Percentiles rank a stretch among this genome's conserved stretches.
Evolutionary conservation across 164 flowering plant genomes (phyloP).

Genomic region (Houttuynia cordata): DNA sequence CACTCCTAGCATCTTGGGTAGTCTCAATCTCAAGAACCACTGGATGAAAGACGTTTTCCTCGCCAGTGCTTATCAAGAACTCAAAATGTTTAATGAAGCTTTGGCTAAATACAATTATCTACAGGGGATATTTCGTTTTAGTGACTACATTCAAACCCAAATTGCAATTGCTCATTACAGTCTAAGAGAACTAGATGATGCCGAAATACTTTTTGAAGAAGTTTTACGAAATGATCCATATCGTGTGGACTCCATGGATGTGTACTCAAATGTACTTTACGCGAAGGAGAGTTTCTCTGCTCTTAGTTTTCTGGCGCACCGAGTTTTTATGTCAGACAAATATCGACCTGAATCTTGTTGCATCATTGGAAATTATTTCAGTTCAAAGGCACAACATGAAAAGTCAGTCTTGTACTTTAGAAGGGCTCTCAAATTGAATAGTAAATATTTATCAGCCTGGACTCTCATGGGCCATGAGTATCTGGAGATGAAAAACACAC

Average conservation of each 20-base stretch:
- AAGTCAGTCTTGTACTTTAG: conserved; percentile 84
- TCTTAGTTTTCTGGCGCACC: conserved; percentile 86
- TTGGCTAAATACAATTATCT: conserved; percentile 61
- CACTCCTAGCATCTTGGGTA: conserved; percentile 46
- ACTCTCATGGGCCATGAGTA: conserved; percentile 99
- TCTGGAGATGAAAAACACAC: conserved; percentile 93
- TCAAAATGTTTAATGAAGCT: conserved; percentile 75
- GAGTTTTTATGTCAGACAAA: conserved; percentile 77
- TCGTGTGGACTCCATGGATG: conserved; percentile 90
- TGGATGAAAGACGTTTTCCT: conserved; percentile 99
- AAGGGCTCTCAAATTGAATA: conserved; percentile 84
- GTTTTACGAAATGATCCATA: conserved; percentile 74
- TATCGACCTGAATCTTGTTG: conserved; percentile 97
- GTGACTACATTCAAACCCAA: conserved; percentile 84
- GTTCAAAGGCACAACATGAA: conserved; percentile 92
- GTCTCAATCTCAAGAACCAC: conserved; percentile 68
- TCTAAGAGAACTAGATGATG: conserved; percentile 83
- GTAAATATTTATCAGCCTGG: conserved; percentile 91
- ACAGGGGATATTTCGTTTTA: conserved; percentile 58
- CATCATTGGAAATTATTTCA: conserved; percentile 94
- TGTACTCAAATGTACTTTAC: conserved; percentile 96
- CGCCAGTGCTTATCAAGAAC: conserved; percentile 77
- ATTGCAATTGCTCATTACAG: conserved; percentile 83
- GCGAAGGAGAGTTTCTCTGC: conserved; percentile 83
- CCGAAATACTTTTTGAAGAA: conserved; percentile 87